Base-by-base conservation (phyloP, 306 rosid species). In the Vigna mungo region DNA sequence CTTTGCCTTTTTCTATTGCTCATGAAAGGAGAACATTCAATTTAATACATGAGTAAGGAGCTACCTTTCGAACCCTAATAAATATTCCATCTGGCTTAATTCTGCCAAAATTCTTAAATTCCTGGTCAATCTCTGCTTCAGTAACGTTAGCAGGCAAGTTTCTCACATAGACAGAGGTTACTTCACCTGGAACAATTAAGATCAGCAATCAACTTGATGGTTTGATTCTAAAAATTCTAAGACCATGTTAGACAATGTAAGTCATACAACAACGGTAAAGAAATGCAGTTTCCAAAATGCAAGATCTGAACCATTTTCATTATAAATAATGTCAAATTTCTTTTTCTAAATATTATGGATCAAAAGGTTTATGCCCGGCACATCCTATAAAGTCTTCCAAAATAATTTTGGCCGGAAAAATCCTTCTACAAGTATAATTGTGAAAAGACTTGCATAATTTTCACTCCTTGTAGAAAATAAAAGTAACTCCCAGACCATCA, bases 141-240 rank as follows among this genome's bases (percentile, higher is more conserved):
- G 97, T 88, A 56, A 96, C 89, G 63, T 86, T 74, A 51, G 96
- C 91, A 55, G 97, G 88, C 85, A 96, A 85, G 84, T 96, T 96
- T 84, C 93, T 88, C 68, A 92, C 98, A 49, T 96, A 96, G 64
- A 96, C 99, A 5, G 97, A 96, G 75, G 90, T 92, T 52, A 92
- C 87, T 86, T 96, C 98, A 55, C 86, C 99, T 96, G 87, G 56
- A 71, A 62, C 65, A 25, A 82, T 81, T 64, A 81, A 59, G 41
- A 83, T 32, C 25, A 71, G 56, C 70, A 77, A 76, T 85, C 56
- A 83, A 60, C 46, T 65, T 27, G 39, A 84, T 61, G 69, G 27
- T 76, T 81, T 61, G 53, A 62, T 56, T 72, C 18, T 47, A 43
- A 4, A 68, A 80, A 49, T 25, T 4, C 68, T 15, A 47, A 37